Evolutionary conservation across 495 filamentous ascomycete species (phyloP).

Genomic region (Neohortaea acidophila): DNA sequence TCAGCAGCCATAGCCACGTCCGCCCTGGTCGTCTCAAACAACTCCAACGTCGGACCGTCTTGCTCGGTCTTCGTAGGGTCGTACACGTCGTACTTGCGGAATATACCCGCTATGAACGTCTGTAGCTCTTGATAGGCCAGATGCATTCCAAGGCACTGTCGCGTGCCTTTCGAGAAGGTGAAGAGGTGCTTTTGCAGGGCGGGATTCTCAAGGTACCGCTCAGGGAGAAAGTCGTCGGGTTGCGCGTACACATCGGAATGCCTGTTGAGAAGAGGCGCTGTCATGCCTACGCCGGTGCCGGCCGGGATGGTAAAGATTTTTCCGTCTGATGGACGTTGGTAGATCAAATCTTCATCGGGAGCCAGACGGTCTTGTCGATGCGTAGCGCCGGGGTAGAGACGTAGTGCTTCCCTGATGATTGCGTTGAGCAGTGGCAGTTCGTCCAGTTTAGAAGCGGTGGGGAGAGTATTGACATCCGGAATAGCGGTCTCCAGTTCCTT

Average conservation of each 20-base stretch:
- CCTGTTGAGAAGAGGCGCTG: conserved; percentile 12
- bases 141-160: conserved; percentile 38
- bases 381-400: conserved; percentile 4
- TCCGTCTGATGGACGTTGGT: conserved; percentile 19
- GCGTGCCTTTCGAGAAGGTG: conserved; percentile 30
- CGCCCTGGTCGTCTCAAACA: background rate
- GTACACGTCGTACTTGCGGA: background rate
- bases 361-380: background rate
- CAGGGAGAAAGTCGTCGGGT: conserved; percentile 2
- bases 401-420: conserved; percentile 26
- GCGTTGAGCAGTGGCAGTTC: conserved; percentile 22
- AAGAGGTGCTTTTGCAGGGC: background rate
- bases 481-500: conserved; percentile 19
- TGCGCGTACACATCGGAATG: background rate
- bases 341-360: conserved; percentile 1
- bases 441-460: background rate
- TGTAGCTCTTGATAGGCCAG: conserved; percentile 4
- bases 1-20: background rate
- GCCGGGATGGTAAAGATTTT: conserved; percentile 20
- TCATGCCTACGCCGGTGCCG: conserved; percentile 28
- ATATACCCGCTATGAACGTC: background rate
- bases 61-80: background rate
- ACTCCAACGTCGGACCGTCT: background rate
- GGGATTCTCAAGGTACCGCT: conserved; percentile 9
- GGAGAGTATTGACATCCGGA: background rate